Conservation (phyloP, 1,284 basidiomycete species). For the Melanopsichium pennsylvanicum region DNA sequence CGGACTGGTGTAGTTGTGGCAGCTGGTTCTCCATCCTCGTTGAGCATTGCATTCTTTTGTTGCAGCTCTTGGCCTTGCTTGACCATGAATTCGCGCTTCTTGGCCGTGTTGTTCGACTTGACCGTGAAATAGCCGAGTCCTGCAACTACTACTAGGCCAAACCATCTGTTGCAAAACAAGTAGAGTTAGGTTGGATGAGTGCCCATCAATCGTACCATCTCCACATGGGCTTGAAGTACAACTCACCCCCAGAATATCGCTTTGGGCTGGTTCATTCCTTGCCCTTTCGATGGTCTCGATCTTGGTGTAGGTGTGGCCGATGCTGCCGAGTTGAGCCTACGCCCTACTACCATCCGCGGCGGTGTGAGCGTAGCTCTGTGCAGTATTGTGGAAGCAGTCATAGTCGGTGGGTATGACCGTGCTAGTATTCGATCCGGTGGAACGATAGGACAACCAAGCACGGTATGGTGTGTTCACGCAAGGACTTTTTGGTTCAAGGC, state of each 20-base stretch:
- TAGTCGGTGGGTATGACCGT: too few species aligned
- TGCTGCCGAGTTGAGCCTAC: conserved; percentile 8
- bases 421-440: too few species aligned
- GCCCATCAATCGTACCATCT: too few species aligned
- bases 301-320: neutral
- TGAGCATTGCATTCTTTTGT: neutral
- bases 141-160: conserved; percentile 30
- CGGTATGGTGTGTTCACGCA: too few species aligned
- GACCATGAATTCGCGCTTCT: conserved; percentile 49
- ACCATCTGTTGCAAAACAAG: conserved; percentile 21
- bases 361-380: neutral
- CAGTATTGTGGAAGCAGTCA: conserved; percentile 7
- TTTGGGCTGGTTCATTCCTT: conserved; percentile 37
- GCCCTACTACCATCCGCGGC: neutral
- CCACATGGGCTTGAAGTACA: too few species aligned
- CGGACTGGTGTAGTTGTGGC: conserved; percentile 11
- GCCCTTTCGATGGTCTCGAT: conserved; percentile 7
- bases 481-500: too few species aligned
- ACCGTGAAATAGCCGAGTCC: conserved; percentile 47
- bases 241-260: conserved; percentile 45
- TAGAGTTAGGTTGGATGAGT: too few species aligned
- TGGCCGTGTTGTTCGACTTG: conserved; percentile 45
- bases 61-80: conserved; percentile 32
- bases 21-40: neutral
- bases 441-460: too few species aligned